phyloP scores from a whole-genome alignment of 768 basidiomycete species.

The Phlebiopsis flavidoalba region DNA sequence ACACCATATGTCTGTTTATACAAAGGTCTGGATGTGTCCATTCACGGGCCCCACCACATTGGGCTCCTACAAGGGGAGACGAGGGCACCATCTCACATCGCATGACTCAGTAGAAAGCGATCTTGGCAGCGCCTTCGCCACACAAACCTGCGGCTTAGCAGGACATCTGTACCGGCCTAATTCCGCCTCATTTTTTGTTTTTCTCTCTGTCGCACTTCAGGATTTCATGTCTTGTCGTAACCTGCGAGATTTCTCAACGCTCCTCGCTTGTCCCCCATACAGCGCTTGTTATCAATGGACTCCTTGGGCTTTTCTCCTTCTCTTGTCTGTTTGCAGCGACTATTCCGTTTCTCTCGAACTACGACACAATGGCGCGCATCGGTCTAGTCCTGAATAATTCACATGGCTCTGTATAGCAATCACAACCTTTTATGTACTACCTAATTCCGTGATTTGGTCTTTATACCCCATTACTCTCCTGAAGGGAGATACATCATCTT shows the following conservation, averaged over 20 bases:
- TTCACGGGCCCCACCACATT: slow-evolving; percentile 18
- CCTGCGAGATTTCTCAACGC: background rate
- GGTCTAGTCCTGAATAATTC: slow-evolving; percentile 8
- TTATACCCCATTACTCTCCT: slow-evolving; percentile 7
- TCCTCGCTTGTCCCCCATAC: slow-evolving; percentile 4
- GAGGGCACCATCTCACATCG: slow-evolving; percentile 14
- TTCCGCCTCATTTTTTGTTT: slow-evolving; percentile 9
- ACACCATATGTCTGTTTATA: slow-evolving; percentile 13
- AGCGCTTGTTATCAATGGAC: slow-evolving; percentile 17
- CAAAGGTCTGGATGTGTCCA: slow-evolving; percentile 5
- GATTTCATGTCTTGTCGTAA: background rate
- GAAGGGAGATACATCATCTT: slow-evolving; percentile 13
- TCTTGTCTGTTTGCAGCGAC: background rate
- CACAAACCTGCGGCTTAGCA: slow-evolving; percentile 11
- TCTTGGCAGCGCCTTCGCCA: slow-evolving; percentile 2
- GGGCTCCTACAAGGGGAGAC: slow-evolving; percentile 24
- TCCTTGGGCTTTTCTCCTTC: slow-evolving; percentile 13
- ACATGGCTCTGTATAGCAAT: slow-evolving; percentile 3
- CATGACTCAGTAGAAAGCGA: slow-evolving; percentile 17
- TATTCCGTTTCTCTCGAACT: slow-evolving; percentile 6
- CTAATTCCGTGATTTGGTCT: background rate
- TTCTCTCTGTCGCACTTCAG: slow-evolving; percentile 2
- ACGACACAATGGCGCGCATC: slow-evolving; percentile 9
- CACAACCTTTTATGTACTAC: background rate
- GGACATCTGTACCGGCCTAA: slow-evolving; percentile 9